A percentile compares a stretch with the other conserved stretches of the same genome.
Conservation (phyloP, 257 asterid species). For the Rehmannia glutinosa region DNA sequence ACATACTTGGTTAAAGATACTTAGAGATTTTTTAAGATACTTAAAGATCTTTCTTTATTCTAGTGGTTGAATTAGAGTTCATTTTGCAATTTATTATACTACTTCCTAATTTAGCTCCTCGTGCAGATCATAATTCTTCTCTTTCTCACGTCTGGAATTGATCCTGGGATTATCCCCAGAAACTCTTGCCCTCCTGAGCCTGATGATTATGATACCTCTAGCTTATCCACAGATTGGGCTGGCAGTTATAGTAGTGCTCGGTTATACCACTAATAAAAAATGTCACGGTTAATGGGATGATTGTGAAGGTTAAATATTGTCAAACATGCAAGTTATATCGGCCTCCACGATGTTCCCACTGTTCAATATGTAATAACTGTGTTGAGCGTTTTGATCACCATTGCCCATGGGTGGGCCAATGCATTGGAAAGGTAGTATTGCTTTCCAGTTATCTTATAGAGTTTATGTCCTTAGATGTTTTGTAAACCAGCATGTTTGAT, state of each 20-base stretch:
- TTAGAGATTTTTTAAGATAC: neutral
- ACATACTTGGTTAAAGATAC: no score
- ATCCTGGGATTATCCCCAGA: slow-evolving; percentile 86
- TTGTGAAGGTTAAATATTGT: slow-evolving; percentile 62
- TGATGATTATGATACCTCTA: slow-evolving; percentile 32
- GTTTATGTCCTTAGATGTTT: neutral
- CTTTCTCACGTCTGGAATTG: slow-evolving; percentile 58
- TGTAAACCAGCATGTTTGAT: neutral
- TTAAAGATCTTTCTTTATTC: neutral
- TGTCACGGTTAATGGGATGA: slow-evolving; percentile 55
- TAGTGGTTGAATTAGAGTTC: slow-evolving; percentile 16
- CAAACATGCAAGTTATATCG: slow-evolving; percentile 78
- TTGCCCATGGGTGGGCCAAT: slow-evolving; percentile 91
- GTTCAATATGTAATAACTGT: slow-evolving; percentile 78
- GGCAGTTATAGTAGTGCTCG: slow-evolving; percentile 25
- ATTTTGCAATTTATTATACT: neutral
- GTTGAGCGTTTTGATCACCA: slow-evolving; percentile 87
- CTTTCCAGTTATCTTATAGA: neutral
- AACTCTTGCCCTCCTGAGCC: slow-evolving; percentile 45
- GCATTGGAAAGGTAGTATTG: slow-evolving; percentile 61
- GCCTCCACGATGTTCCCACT: slow-evolving; percentile 86
- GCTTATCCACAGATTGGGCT: slow-evolving; percentile 32
- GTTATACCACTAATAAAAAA: slow-evolving; percentile 46
- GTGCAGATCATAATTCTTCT: slow-evolving; percentile 43
- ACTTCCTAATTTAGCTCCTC: neutral